These are phyloP conservation scores for Quercus phellos DNA, from an alignment of 331 rosid genomes.

Conservation along the genomic window DNA sequence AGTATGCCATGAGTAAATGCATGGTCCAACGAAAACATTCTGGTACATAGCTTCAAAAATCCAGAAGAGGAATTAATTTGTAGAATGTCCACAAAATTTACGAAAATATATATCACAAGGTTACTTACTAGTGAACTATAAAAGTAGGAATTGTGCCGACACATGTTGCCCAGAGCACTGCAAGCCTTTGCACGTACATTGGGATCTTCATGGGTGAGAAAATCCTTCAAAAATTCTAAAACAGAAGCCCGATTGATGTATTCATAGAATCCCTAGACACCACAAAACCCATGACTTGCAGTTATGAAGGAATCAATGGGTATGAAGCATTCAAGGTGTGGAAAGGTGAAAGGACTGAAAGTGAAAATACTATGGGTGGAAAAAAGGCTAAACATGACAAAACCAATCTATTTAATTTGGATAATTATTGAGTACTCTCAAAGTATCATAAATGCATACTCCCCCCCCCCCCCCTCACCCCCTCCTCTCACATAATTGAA, in stretches of 20 bases:
- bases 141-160: slow-evolving; percentile 84
- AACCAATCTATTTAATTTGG: not conserved
- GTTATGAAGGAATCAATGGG: not conserved
- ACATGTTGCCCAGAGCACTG: slow-evolving; percentile 98
- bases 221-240: slow-evolving; percentile 72
- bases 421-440: too few species aligned
- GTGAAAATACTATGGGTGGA: not conserved
- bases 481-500: too few species aligned
- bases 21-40: not conserved
- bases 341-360: not conserved
- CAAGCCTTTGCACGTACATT: slow-evolving; percentile 89
- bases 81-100: not conserved
- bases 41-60: not conserved
- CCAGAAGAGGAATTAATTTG: not conserved
- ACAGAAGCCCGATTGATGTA: slow-evolving; percentile 70
- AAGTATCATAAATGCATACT: too few species aligned
- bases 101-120: not conserved
- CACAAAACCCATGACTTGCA: slow-evolving; percentile 6
- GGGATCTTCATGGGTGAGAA: slow-evolving; percentile 80
- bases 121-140: slow-evolving; percentile 60
- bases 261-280: slow-evolving; percentile 70
- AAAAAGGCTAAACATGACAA: not conserved
- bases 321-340: not conserved
- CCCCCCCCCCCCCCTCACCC: too few species aligned
- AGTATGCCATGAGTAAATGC: not conserved